Evolutionary conservation across 2,329 filamentous ascomycete species (phyloP).

Genomic region (Tolypocladium capitatum): DNA sequence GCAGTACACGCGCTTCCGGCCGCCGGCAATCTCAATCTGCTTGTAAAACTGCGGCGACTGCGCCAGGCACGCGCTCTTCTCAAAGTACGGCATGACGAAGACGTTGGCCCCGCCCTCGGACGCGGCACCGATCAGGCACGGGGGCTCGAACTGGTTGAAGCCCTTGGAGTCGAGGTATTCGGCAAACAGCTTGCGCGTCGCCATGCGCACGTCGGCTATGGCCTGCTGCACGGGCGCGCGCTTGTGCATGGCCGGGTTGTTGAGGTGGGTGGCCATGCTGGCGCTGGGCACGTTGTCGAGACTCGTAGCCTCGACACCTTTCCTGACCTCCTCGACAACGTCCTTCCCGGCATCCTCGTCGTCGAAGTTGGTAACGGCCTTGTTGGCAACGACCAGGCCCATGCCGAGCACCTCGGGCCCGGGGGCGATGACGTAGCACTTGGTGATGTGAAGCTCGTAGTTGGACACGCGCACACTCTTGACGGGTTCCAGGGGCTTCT

Average conservation of each 20-base stretch:
- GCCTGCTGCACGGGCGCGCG: slow-evolving; percentile 84
- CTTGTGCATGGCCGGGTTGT: slow-evolving; percentile 89
- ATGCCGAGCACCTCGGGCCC: slow-evolving; percentile 45
- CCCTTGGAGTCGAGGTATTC: slow-evolving; percentile 64
- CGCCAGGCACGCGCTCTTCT: slow-evolving; percentile 64
- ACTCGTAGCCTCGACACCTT: slow-evolving; percentile 27
- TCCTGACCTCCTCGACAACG: slow-evolving; percentile 28
- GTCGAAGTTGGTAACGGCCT: slow-evolving; percentile 42
- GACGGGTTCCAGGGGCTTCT: slow-evolving; percentile 74
- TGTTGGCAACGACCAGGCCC: slow-evolving; percentile 41
- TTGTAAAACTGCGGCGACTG: slow-evolving; percentile 81
- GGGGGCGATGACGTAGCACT: slow-evolving; percentile 64
- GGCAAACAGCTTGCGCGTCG: slow-evolving; percentile 56
- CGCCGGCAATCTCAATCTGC: slow-evolving; percentile 71
- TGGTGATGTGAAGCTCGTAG: slow-evolving; percentile 78
- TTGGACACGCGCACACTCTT: slow-evolving; percentile 72
- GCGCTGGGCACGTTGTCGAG: slow-evolving; percentile 51
- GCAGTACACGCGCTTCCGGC: slow-evolving; percentile 64
- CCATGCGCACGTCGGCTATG: slow-evolving; percentile 43
- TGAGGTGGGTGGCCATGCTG: slow-evolving; percentile 69
- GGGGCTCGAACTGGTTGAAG: slow-evolving; percentile 78
- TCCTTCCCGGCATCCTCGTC: slow-evolving; percentile 35
- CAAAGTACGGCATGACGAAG: slow-evolving; percentile 84
- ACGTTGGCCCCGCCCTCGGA: slow-evolving; percentile 90
- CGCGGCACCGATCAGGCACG: slow-evolving; percentile 77